phyloP scores from a whole-genome alignment of 2,329 filamentous ascomycete species.

The Botrytis tulipae region DNA sequence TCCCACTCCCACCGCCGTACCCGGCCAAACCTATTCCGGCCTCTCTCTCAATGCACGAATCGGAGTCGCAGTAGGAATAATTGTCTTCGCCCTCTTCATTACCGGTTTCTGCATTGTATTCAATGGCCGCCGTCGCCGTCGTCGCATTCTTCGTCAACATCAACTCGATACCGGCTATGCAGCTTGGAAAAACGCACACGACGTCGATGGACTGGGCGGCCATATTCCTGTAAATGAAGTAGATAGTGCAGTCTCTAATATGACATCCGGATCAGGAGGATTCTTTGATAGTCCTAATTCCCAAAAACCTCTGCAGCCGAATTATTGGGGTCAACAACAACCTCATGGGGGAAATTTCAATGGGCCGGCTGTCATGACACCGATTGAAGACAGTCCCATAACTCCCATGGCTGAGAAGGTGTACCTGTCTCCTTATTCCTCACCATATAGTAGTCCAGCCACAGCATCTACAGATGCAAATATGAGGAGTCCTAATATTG shows the following conservation, averaged over 20 bases:
- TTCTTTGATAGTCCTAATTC: slow-evolving; percentile 52
- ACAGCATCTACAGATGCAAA: slow-evolving; percentile 26
- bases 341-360: slow-evolving; percentile 40
- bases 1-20: slow-evolving; percentile 43
- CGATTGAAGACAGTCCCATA: slow-evolving; percentile 26
- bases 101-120: slow-evolving; percentile 55
- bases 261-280: slow-evolving; percentile 39
- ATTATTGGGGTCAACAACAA: slow-evolving; percentile 43
- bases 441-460: slow-evolving; percentile 58
- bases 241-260: slow-evolving; percentile 31
- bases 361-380: slow-evolving; percentile 11
- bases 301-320: slow-evolving; percentile 49
- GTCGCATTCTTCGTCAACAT: slow-evolving; percentile 49
- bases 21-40: slow-evolving; percentile 33
- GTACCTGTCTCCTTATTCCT: slow-evolving; percentile 60
- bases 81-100: slow-evolving; percentile 49
- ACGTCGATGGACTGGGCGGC: slow-evolving; percentile 13
- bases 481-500: slow-evolving; percentile 15
- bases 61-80: slow-evolving; percentile 54
- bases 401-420: slow-evolving; percentile 43
- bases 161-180: slow-evolving; percentile 31
- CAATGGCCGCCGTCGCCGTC: slow-evolving; percentile 55
- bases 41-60: slow-evolving; percentile 55
- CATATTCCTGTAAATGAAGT: slow-evolving; percentile 18
- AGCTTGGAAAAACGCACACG: slow-evolving; percentile 29